These are phyloP conservation scores for Delonix regia DNA, from an alignment of 306 rosid species.

Conservation along the genomic window DNA sequence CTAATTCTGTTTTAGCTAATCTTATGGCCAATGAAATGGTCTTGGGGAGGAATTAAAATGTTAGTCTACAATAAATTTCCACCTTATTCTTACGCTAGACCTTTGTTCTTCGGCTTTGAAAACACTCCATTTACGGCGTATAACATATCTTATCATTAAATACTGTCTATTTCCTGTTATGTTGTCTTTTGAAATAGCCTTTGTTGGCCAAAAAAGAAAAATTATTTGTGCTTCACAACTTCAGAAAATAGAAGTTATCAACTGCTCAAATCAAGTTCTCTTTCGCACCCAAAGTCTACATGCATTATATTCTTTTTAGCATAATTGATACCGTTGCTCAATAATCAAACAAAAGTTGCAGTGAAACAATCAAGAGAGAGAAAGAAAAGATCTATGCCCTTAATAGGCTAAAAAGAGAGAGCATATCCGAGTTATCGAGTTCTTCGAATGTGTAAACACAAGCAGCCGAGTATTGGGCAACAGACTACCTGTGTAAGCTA, in stretches of 20 bases:
- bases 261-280: neutral
- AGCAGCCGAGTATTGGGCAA: constrained; percentile 19
- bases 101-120: neutral
- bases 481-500: constrained; percentile 34
- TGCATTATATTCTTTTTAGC: constrained; percentile 1
- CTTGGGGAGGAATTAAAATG: neutral
- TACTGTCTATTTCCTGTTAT: neutral
- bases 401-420: neutral
- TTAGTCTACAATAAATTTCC: neutral
- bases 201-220: too few species aligned
- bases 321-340: neutral
- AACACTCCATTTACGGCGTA: neutral
- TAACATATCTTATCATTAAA: neutral
- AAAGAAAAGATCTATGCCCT: constrained; percentile 10
- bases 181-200: too few species aligned
- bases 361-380: constrained; percentile 16
- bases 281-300: constrained; percentile 30
- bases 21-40: neutral
- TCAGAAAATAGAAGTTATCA: neutral
- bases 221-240: neutral
- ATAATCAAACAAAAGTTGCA: constrained; percentile 20
- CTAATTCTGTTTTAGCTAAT: neutral
- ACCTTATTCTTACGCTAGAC: neutral
- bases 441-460: constrained; percentile 25
- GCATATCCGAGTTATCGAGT: neutral